These are phyloP conservation scores for Hymenotorrendiella dingleyae DNA, from an alignment of 2,329 filamentous ascomycete species.

Conservation along the genomic window DNA sequence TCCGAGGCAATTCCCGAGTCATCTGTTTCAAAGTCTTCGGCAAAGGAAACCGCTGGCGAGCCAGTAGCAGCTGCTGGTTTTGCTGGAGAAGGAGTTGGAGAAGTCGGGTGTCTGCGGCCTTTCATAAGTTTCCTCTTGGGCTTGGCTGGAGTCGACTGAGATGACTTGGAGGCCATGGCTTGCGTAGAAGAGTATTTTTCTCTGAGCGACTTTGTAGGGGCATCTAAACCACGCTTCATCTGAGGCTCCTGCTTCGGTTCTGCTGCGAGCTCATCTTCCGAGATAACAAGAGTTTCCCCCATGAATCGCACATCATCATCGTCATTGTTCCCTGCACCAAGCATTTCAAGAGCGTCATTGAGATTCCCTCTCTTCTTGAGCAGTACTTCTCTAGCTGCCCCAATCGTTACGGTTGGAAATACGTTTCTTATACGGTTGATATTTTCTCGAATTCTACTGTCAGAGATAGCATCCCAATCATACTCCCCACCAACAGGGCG, in stretches of 20 bases:
- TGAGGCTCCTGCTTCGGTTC: constrained; percentile 35
- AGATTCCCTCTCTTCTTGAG: constrained; percentile 44
- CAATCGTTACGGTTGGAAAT: constrained; percentile 40
- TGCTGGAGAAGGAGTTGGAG: constrained; percentile 21
- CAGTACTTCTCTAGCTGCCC: constrained; percentile 44
- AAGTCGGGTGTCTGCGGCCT: constrained; percentile 27
- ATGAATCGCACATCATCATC: too few species aligned
- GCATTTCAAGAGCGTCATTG: constrained; percentile 45
- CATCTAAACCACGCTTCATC: constrained; percentile 50
- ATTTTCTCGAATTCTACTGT: constrained; percentile 43
- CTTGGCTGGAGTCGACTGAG: constrained; percentile 21
- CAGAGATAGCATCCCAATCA: constrained; percentile 43
- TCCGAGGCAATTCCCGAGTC: constrained; percentile 27
- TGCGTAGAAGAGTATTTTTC: constrained; percentile 51
- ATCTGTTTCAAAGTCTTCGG: constrained; percentile 27
- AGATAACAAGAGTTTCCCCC: constrained; percentile 24
- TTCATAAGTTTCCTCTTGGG: constrained; percentile 30
- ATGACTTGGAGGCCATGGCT: constrained; percentile 24
- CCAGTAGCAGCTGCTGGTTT: constrained; percentile 14
- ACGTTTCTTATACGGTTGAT: constrained; percentile 46
- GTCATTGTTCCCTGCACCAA: constrained; percentile 34
- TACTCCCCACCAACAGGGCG: constrained; percentile 38
- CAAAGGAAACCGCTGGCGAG: constrained; percentile 10
- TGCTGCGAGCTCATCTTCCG: constrained; percentile 31
- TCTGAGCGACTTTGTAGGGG: constrained; percentile 48